Evolutionary conservation across 2,329 filamentous ascomycete genomes (phyloP), one percentile per base, ranked within the genome.

Genomic region (Stachybotrys chartarum): DNA sequence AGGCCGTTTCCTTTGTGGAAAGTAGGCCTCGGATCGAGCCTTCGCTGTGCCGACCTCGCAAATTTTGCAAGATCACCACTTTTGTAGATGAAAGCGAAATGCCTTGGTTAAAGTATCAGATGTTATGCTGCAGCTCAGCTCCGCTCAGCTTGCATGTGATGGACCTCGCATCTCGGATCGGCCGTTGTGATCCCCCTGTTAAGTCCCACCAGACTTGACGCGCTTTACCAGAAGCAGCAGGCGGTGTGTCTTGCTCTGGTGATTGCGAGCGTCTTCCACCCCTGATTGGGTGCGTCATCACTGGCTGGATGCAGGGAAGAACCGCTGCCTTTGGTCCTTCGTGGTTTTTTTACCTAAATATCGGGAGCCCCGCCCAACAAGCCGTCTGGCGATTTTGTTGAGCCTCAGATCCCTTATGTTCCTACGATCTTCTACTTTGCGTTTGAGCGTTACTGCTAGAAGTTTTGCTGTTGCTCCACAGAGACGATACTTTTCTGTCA

Each of bases 151-250:
- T 17, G 58, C 64, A 66, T 62, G 64, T 66, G 64, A 66, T 58
- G 48, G 55, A 53, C 49, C 61, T 61, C 65, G 51, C 51, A 62
- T 59, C 61, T 54, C 59, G 57, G 56, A 46, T 55, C 53, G 56
- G 52, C 55, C 32, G 53, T 47, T 30, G 56, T 54, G 55, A 58
- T 55, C 46, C 56, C 24, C 54, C 14, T 51, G 50, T 51, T 51
- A 30, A 51, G 50, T 24, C 50, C 50, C 50, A 51, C 50, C 50
- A 51, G 18, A 51, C 10, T 18, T 31, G 14, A 7, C 30, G 16
- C 12, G 61, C 64, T 63, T 63, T 56, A 5, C 64, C 52, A 0
- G 31, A 59, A 59, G 6, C 7, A 57, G 64, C 49, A 66, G 58
- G 64, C 64, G 64, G 64, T 66, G 57, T 60, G 56, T 18, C 35